Percentiles rank a stretch among this genome's conserved stretches.
These are phyloP conservation scores for Vigna reflexopilosa DNA, from an alignment of 306 rosid genomes.

Conservation along the genomic window DNA sequence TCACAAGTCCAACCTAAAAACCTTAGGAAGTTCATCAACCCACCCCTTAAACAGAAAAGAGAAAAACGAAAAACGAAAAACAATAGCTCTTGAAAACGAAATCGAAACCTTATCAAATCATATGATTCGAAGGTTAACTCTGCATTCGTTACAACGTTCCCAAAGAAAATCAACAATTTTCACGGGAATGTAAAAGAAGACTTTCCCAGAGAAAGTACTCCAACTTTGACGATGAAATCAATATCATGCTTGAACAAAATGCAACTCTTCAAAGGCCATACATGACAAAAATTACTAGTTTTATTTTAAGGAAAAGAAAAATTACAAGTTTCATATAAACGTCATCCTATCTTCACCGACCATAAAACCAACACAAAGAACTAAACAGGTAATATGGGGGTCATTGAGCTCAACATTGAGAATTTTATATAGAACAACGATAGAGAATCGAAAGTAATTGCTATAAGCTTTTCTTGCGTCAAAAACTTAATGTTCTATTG, in stretches of 20 bases:
- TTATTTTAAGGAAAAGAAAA: neutral
- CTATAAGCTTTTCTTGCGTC: neutral
- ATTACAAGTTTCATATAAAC: neutral
- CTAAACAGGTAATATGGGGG: neutral
- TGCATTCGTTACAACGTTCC: neutral
- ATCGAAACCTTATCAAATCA: neutral
- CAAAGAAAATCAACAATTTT: neutral
- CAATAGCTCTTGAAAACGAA: neutral
- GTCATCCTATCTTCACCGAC: neutral
- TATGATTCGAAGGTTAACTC: neutral
- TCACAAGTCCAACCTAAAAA: constrained; percentile 12
- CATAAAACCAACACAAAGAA: neutral
- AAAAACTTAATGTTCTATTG: constrained; percentile 6
- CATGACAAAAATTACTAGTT: too few species aligned
- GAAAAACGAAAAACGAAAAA: too few species aligned
- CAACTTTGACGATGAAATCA: neutral
- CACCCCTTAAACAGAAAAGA: too few species aligned
- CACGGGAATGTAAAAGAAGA: neutral
- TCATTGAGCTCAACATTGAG: neutral
- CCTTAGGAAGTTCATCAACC: neutral
- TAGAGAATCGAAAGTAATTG: neutral
- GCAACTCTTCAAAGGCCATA: neutral
- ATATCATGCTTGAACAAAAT: neutral
- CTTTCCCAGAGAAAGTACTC: neutral
- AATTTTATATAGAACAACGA: neutral